Percentiles rank a stretch among this genome's conserved stretches.
Evolutionary conservation across 805 yeast genomes (phyloP).

Genomic region (baker's yeast (Saccharomyces cerevisiae)): DNA sequence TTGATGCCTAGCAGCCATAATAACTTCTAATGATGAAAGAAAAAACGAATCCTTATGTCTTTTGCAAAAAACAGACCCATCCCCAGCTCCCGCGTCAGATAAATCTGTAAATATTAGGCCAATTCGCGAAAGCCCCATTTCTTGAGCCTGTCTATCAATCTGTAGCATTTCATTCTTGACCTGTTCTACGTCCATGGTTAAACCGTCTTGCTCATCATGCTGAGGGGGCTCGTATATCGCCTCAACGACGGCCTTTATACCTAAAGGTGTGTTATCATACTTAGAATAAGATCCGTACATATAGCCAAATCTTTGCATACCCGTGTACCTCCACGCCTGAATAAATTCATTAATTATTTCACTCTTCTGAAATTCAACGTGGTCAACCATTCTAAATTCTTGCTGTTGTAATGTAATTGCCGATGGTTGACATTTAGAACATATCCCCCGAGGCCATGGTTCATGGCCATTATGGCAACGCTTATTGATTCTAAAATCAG

Average conservation of each 20-base stretch:
- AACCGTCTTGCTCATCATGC: slow-evolving; percentile 75
- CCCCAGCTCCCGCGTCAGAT: slow-evolving; percentile 75
- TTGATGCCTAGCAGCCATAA: slow-evolving; percentile 79
- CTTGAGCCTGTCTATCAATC: slow-evolving; percentile 45
- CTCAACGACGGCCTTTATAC: slow-evolving; percentile 88
- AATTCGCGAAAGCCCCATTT: slow-evolving; percentile 58
- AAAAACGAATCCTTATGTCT: slow-evolving; percentile 90
- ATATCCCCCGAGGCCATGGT: slow-evolving; percentile 91
- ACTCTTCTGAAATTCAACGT: slow-evolving; percentile 80
- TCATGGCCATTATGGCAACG: slow-evolving; percentile 74
- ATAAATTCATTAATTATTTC: slow-evolving; percentile 72
- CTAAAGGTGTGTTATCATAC: slow-evolving; percentile 73
- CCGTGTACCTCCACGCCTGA: slow-evolving; percentile 85
- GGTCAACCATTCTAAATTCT: slow-evolving; percentile 91
- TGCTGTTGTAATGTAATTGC: slow-evolving; percentile 90
- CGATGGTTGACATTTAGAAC: slow-evolving; percentile 94
- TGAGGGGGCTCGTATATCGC: slow-evolving; percentile 94
- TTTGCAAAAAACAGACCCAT: slow-evolving; percentile 86
- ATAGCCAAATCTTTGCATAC: slow-evolving; percentile 78
- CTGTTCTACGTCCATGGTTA: slow-evolving; percentile 48
- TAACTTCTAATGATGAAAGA: slow-evolving; percentile 76
- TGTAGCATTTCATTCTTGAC: slow-evolving; percentile 34
- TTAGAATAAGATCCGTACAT: slow-evolving; percentile 73
- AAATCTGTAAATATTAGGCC: slow-evolving; percentile 89
- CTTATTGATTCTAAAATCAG: slow-evolving; percentile 52